Evolutionary conservation across 768 basidiomycete genomes (phyloP).

Genomic region (Coprinellus micaceus): DNA sequence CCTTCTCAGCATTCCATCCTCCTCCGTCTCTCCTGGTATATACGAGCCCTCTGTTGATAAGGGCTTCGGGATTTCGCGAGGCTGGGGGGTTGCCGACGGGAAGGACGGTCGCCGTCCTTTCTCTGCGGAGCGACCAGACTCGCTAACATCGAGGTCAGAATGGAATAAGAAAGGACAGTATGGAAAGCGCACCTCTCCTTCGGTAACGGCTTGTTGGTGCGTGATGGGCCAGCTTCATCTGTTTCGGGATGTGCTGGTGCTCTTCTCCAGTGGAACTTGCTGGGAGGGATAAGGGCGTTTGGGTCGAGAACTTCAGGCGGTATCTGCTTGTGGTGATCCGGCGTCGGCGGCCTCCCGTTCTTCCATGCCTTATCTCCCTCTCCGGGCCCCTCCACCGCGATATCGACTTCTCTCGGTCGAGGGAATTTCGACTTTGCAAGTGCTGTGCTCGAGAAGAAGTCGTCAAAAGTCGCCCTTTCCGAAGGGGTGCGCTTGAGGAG

Average conservation of each 20-base stretch:
- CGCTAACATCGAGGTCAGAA: background rate
- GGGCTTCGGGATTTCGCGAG: slow-evolving; percentile 22
- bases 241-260: slow-evolving; percentile 4
- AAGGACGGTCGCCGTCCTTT: background rate
- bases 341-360: slow-evolving; percentile 44
- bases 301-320: slow-evolving; percentile 80
- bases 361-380: slow-evolving; percentile 27
- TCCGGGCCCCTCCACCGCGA: slow-evolving; percentile 17
- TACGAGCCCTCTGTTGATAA: slow-evolving; percentile 58
- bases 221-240: slow-evolving; percentile 15
- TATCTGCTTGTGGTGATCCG: slow-evolving; percentile 70
- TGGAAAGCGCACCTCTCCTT: background rate
- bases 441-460: slow-evolving; percentile 84
- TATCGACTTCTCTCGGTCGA: slow-evolving; percentile 39
- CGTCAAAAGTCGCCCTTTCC: slow-evolving; percentile 85
- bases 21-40: slow-evolving; percentile 82
- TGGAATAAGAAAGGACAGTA: background rate
- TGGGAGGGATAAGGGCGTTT: slow-evolving; percentile 77
- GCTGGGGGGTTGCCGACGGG: background rate
- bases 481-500: slow-evolving; percentile 80
- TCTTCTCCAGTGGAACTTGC: slow-evolving; percentile 69
- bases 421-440: slow-evolving; percentile 77
- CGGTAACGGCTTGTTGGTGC: slow-evolving; percentile 9
- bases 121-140: background rate
- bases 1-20: slow-evolving; percentile 71